Base-by-base conservation (phyloP, 2,329 filamentous ascomycete species). In the Trichoderma endophyticum region DNA sequence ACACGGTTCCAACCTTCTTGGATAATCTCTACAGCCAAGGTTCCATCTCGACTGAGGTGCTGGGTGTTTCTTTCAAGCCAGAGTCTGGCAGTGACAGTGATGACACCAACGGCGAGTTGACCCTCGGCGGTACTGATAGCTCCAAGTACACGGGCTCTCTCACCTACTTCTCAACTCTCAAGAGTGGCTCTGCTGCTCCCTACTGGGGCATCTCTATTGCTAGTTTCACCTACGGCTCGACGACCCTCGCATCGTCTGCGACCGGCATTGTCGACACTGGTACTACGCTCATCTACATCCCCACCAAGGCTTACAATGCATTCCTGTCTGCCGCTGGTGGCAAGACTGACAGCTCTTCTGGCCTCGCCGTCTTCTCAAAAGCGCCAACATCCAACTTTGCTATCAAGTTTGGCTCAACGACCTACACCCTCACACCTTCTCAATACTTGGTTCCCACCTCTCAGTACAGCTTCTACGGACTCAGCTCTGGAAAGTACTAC, bases 1-100 rank as follows among this genome's bases (percentile, higher is more conserved):
- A 71, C 57, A 75, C 73, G 3, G 77, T 79, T 3, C 77, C 77
- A 1, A 79, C 77, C 18, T 78, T 79, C 51, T 14, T 77, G 71
- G 74, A 78, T 72, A 79, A 79, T 73, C 75, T 79, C 7, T 74
- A 76, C 43, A 75, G 57, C 71, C 75, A 77, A 63, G 78, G 78
- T 8, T 76, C 76, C 9, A 78, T 79, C 73, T 69, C 74, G 2
- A 75, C 66, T 6, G 77, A 79, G 65, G 77, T 79, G 4, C 75
- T 79, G 14, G 77, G 77, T 71, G 76, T 79, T 69, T 62, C 32
- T 8, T 62, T 62, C 32, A 11, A 26, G 7, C 60, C 60, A 14
- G 60, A 62, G 14, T 62, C 60, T 26, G 60, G 60, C 60, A 43
- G 60, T 26, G 60, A 62, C 21, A n/a, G 18, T 3, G 60, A 62